Percentiles rank a stretch among this genome's conserved stretches.
Conservation (phyloP, 129 eudicot genomes). For the Centrapalus pauciflorus region DNA sequence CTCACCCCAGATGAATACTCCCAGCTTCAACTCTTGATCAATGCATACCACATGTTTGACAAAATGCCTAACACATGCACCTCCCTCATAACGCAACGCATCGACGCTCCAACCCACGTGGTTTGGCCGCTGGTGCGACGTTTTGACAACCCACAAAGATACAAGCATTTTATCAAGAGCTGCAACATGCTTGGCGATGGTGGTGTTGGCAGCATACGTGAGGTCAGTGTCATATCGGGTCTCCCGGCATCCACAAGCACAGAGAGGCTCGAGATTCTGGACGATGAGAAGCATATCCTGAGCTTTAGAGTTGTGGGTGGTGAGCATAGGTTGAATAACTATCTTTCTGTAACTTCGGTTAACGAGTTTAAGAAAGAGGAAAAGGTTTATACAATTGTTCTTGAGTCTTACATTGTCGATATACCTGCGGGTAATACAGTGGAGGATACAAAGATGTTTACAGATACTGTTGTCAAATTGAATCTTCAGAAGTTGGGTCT, state of each 20-base stretch:
- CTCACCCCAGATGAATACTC: constrained; percentile 54
- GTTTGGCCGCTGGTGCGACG: constrained; percentile 76
- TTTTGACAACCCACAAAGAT: constrained; percentile 81
- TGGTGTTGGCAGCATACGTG: constrained; percentile 65
- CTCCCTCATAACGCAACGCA: constrained; percentile 71
- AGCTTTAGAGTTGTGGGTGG: constrained; percentile 87
- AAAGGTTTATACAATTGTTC: constrained; percentile 52
- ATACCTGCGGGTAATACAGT: constrained; percentile 75
- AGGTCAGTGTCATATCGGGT: constrained; percentile 73
- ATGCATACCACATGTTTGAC: constrained; percentile 56
- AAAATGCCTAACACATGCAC: constrained; percentile 66
- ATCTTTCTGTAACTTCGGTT: constrained; percentile 68
- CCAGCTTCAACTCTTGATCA: constrained; percentile 46
- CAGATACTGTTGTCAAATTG: constrained; percentile 75
- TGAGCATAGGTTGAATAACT: constrained; percentile 66
- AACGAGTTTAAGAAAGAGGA: constrained; percentile 52
- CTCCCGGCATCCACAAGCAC: constrained; percentile 81
- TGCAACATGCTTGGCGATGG: constrained; percentile 58
- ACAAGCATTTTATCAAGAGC: constrained; percentile 84
- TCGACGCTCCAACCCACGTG: constrained; percentile 52
- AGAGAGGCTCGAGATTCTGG: constrained; percentile 67
- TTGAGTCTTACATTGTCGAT: constrained; percentile 78
- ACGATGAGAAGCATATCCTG: constrained; percentile 53
- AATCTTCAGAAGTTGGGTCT: constrained; percentile 71
- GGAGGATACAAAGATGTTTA: constrained; percentile 82